Evolutionary conservation across 306 rosid species (phyloP).

Genomic region (Gynostemma pentaphyllum): DNA sequence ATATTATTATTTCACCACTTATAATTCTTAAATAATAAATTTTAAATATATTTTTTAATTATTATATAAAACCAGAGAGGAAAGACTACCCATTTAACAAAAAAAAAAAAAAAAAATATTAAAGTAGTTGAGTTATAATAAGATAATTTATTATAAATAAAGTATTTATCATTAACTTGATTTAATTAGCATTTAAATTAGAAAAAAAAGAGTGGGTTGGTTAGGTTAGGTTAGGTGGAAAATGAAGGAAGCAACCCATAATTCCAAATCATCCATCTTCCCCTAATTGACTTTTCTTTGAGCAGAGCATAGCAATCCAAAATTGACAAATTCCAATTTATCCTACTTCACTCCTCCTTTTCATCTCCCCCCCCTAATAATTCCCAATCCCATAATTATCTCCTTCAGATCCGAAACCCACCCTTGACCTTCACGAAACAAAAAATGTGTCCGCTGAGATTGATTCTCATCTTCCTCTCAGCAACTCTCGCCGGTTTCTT

Average conservation of each 20-base stretch:
- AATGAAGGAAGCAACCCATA: not conserved
- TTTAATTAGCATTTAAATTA: no score
- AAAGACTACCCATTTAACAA: no score
- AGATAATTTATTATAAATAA: no score
- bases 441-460: conserved; percentile 73
- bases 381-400: not conserved
- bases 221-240: conserved; percentile 5
- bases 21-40: no score
- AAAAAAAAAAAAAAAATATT: no score
- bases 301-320: not conserved
- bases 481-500: conserved; percentile 96
- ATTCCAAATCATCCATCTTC: not conserved
- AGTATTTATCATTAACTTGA: no score
- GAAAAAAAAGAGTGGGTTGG: conserved; percentile 1
- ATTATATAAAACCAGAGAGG: no score
- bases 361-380: not conserved
- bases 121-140: no score
- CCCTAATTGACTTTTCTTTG: no score
- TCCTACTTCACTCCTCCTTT: not conserved
- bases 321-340: not conserved
- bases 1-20: not conserved
- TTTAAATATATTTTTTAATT: no score
- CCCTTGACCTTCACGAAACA: no score
- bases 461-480: conserved; percentile 75
- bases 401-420: not conserved